Evolutionary conservation across 352 stramenopile genomes (phyloP).

Genomic region (Pythium insidiosum): DNA sequence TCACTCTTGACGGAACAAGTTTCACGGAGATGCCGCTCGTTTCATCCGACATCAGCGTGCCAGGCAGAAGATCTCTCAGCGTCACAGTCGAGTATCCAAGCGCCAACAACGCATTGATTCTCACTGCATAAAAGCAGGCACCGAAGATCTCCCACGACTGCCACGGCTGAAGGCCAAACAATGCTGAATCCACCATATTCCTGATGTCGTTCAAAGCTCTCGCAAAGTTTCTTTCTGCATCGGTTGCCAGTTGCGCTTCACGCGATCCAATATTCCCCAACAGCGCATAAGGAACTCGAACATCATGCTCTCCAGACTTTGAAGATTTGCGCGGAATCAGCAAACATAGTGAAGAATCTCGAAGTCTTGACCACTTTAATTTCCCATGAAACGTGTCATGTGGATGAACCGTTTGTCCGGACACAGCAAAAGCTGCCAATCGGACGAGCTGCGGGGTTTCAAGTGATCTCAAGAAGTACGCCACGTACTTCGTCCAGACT

Average conservation of each 20-base stretch:
- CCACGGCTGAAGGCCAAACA: constrained; percentile 2
- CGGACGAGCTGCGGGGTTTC: constrained; percentile 1
- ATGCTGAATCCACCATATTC: not conserved
- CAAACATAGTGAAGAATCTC: constrained; percentile 18
- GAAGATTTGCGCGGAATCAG: constrained; percentile 6
- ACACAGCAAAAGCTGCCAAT: constrained; percentile 5
- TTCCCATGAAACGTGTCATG: constrained; percentile 3
- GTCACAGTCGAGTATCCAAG: constrained; percentile 13
- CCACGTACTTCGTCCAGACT: constrained; percentile 1
- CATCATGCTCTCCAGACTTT: constrained; percentile 1
- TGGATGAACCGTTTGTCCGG: constrained; percentile 1
- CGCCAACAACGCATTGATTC: constrained; percentile 22
- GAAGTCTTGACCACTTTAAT: constrained; percentile 15
- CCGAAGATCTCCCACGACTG: constrained; percentile 16
- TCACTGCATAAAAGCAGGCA: constrained; percentile 24
- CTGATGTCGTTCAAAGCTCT: constrained; percentile 2
- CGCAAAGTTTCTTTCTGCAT: constrained; percentile 3
- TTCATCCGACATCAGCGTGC: constrained; percentile 3
- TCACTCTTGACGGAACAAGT: constrained; percentile 1
- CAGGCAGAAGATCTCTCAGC: constrained; percentile 12
- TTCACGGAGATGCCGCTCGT: constrained; percentile 1
- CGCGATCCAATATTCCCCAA: constrained; percentile 7
- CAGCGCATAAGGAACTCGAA: constrained; percentile 6
- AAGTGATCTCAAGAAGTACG: not conserved
- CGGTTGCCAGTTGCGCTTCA: not conserved